These are phyloP conservation scores for Strobilomyces confusus DNA, from an alignment of 768 basidiomycete species.

Conservation along the genomic window DNA sequence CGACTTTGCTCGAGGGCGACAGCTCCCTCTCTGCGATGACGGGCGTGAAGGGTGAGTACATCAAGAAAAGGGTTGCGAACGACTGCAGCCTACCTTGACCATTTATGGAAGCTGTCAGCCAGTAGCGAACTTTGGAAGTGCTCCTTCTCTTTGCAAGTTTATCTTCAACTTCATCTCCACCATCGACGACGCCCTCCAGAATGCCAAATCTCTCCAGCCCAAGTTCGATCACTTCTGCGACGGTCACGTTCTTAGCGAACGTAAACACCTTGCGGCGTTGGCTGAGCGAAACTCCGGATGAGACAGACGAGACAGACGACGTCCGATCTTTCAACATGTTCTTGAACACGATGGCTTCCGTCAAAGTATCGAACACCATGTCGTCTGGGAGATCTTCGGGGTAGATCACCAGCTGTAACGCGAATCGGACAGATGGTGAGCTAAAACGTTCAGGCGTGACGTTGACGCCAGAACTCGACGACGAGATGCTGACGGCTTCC, in stretches of 20 bases:
- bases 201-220: slow-evolving; percentile 94
- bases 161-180: slow-evolving; percentile 97
- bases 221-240: slow-evolving; percentile 93
- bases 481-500: slow-evolving; percentile 16
- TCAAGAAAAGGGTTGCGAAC: background rate
- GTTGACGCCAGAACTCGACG: slow-evolving; percentile 31
- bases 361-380: slow-evolving; percentile 89
- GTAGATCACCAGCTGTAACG: slow-evolving; percentile 82
- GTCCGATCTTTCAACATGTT: slow-evolving; percentile 59
- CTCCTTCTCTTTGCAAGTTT: slow-evolving; percentile 81
- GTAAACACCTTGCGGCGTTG: slow-evolving; percentile 80
- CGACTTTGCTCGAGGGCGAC: slow-evolving; percentile 72
- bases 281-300: slow-evolving; percentile 53
- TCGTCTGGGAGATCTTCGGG: slow-evolving; percentile 91
- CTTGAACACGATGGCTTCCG: slow-evolving; percentile 92
- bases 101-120: slow-evolving; percentile 54
- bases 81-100: slow-evolving; percentile 55
- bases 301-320: slow-evolving; percentile 37
- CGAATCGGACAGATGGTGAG: slow-evolving; percentile 81
- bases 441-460: slow-evolving; percentile 71
- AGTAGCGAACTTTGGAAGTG: slow-evolving; percentile 74
- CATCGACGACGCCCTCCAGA: slow-evolving; percentile 94
- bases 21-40: slow-evolving; percentile 65
- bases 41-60: slow-evolving; percentile 8
- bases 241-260: slow-evolving; percentile 92